Evolutionary conservation across 257 asterid genomes (phyloP).

Genomic region (Solanum lycopersicoides): DNA sequence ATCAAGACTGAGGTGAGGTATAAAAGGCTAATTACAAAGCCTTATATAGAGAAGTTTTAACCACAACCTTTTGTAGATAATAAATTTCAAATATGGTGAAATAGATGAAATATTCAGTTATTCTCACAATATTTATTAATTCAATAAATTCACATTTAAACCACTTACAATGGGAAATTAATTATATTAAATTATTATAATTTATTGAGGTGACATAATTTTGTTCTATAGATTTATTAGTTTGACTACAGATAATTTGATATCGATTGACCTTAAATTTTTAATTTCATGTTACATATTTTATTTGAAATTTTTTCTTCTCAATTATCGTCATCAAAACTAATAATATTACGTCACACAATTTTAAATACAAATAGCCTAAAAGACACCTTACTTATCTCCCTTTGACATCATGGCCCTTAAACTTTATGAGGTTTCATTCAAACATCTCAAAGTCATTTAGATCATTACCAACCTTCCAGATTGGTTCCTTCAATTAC

Average conservation of each 20-base stretch:
- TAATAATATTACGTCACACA: background rate
- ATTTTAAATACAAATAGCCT: too few species aligned
- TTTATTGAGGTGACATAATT: background rate
- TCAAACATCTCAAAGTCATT: background rate
- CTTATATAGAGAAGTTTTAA: background rate
- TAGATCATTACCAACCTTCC: background rate
- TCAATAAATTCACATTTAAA: background rate
- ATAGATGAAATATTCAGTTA: too few species aligned
- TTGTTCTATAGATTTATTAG: background rate
- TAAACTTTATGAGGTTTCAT: background rate
- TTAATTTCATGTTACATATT: background rate
- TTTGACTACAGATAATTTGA: too few species aligned
- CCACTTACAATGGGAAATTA: background rate
- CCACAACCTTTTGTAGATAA: background rate
- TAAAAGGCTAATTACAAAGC: background rate
- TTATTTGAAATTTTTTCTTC: too few species aligned
- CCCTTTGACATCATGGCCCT: background rate
- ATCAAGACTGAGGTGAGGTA: background rate
- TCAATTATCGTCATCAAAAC: background rate
- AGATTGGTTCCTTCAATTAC: too few species aligned
- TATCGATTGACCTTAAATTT: background rate
- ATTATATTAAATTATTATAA: too few species aligned
- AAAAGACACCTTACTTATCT: background rate
- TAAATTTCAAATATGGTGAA: background rate
- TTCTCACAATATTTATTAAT: too few species aligned